These are phyloP conservation scores for Fusarium proliferatum DNA, from an alignment of 2,329 filamentous ascomycete species.

Conservation along the genomic window DNA sequence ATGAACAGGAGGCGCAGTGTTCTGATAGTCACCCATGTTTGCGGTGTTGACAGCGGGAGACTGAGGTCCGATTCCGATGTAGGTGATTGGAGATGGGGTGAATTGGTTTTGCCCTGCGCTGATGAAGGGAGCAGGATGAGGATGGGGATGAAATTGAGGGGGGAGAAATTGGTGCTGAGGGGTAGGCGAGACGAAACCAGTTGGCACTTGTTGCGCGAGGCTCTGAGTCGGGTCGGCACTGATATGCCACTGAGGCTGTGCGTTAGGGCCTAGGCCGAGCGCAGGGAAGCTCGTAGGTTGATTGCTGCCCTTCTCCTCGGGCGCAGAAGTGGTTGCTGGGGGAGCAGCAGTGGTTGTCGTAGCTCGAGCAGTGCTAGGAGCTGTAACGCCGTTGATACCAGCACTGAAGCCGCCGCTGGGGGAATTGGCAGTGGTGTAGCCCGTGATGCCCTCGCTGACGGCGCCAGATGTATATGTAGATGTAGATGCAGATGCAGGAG, in stretches of 20 bases:
- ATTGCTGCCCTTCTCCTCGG: conserved; percentile 11
- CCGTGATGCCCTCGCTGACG: conserved; percentile 11
- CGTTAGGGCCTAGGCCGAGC: conserved; percentile 40
- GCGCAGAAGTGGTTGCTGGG: conserved; percentile 3
- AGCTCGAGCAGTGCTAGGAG: conserved; percentile 20
- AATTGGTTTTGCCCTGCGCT: conserved; percentile 14
- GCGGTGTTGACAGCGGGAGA: conserved; percentile 42
- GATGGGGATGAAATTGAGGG: conserved; percentile 24
- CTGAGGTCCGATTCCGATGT: conserved; percentile 42
- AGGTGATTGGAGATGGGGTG: conserved; percentile 39
- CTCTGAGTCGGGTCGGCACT: conserved; percentile 51
- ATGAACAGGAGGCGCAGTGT: conserved; percentile 53
- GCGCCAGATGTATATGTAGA: neutral
- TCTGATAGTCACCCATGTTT: conserved; percentile 55
- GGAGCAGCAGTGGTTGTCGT: neutral
- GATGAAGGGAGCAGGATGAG: conserved; percentile 28
- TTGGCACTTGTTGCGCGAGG: conserved; percentile 42
- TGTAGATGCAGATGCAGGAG: neutral
- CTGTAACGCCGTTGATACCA: conserved; percentile 17
- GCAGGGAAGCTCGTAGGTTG: conserved; percentile 46
- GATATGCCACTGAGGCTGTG: conserved; percentile 49
- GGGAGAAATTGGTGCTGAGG: conserved; percentile 26
- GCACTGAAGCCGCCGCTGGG: conserved; percentile 41
- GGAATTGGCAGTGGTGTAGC: conserved; percentile 39
- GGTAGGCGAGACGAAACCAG: conserved; percentile 30